Evolutionary conservation across 176 grass and related monocot genomes (phyloP), one percentile per base, ranked within the genome.

Genomic region (Phragmites australis): DNA sequence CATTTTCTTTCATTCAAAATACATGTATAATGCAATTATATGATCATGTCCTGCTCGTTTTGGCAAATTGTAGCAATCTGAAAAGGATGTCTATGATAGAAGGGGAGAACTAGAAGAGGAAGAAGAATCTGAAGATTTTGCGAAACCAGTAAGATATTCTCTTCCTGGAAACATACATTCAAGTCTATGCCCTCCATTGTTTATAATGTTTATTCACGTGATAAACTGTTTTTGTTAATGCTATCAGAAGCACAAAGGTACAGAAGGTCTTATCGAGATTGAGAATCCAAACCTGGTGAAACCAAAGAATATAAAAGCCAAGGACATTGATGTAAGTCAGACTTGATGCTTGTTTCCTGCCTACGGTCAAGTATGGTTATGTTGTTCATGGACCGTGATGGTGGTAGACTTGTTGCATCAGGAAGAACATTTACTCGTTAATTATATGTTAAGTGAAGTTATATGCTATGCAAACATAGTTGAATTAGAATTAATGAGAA

Each of bases 261-360:
- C 83, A 80, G 82, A 90, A 82, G 92, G 92, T 29, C 76, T 92
- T 71, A 94, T 92, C 39, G 78, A 97, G 80, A 97, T 94, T 67
- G 92, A 97, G 21, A 97, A 97, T 77, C 94, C 94, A 81, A 97
- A 97, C 83, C 87, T 94, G 77, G 87, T 61, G 70, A 97, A 89
- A 67, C 68, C 88, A 83, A 97, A 92, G 81, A 87, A 72, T 50
- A 54, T 97, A 50, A 97, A 97, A 87, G 83, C 86, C 51, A 92
- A 89, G 87, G 76, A 90, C 77, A 85, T 87, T 81, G 85, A 92
- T 94, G 91, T 97, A 94, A 97, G 89, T 85, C 62, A 52, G 18
- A 85, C 54, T 88, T 53, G 2, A 26, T 62, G 2, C 16, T 23
- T 56, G 19, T 57, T 83, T 55, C 16, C 47, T 72, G 4, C 18